Conservation (phyloP, 2,329 filamentous ascomycete species). For the Sclerotinia nivalis region DNA sequence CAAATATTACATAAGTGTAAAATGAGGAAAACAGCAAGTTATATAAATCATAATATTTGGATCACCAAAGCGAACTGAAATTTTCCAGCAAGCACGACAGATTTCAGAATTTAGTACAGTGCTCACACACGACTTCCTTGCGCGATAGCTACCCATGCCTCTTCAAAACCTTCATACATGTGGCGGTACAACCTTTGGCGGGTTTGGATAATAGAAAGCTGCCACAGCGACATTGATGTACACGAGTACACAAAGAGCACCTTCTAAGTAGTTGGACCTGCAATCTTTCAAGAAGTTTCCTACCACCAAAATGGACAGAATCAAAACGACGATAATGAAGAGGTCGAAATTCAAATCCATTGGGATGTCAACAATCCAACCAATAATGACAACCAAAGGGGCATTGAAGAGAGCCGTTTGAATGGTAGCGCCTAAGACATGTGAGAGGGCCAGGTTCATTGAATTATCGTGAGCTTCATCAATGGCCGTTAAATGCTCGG, state of each 20-base stretch:
- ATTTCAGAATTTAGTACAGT: neutral
- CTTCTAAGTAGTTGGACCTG: slow-evolving; percentile 90
- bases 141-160: too few species aligned
- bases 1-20: neutral
- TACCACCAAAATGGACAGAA: slow-evolving; percentile 82
- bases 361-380: slow-evolving; percentile 69
- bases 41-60: too few species aligned
- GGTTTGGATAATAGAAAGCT: slow-evolving; percentile 57
- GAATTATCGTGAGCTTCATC: slow-evolving; percentile 83
- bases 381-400: slow-evolving; percentile 78
- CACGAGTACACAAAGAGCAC: slow-evolving; percentile 72
- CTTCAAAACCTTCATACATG: neutral
- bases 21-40: neutral
- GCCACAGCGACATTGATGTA: slow-evolving; percentile 62
- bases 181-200: slow-evolving; percentile 6
- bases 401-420: slow-evolving; percentile 89
- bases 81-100: neutral
- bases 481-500: slow-evolving; percentile 80
- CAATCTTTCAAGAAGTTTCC: slow-evolving; percentile 85
- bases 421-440: slow-evolving; percentile 66
- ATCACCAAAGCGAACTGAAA: neutral
- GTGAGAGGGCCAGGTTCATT: slow-evolving; percentile 48
- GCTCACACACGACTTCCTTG: neutral
- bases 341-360: slow-evolving; percentile 85
- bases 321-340: slow-evolving; percentile 77